A percentile compares a stretch with the other conserved stretches of the same genome.
Conservation (phyloP, 768 basidiomycete species). For the Crepidotus variabilis region DNA sequence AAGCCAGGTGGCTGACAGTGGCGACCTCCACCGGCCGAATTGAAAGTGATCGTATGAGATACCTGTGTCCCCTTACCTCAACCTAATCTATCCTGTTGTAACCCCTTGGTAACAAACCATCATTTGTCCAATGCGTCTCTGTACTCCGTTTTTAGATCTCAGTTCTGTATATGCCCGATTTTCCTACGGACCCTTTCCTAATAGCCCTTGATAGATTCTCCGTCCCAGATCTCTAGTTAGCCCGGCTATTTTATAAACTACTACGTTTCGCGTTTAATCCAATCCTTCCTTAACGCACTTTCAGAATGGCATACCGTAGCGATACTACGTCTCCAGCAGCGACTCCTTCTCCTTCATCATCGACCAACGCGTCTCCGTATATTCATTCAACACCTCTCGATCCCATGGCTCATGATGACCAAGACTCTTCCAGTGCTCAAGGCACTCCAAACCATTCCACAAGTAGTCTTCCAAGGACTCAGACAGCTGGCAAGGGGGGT, state of each 20-base stretch:
- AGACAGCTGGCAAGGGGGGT: constrained; percentile 64
- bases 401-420: constrained; percentile 32
- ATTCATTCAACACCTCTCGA: constrained; percentile 31
- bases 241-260: constrained; percentile 22
- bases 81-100: constrained; percentile 23
- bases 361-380: constrained; percentile 43
- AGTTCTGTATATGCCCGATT: constrained; percentile 23
- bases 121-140: constrained; percentile 27
- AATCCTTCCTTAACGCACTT: constrained; percentile 17
- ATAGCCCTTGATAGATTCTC: constrained; percentile 26
- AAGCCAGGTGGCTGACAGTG: not conserved
- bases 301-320: constrained; percentile 48
- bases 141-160: constrained; percentile 31
- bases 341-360: constrained; percentile 45
- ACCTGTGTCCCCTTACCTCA: constrained; percentile 26
- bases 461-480: constrained; percentile 48
- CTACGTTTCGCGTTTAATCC: constrained; percentile 15
- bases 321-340: constrained; percentile 45
- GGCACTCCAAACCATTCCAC: constrained; percentile 46
- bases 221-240: constrained; percentile 27
- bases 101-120: constrained; percentile 47
- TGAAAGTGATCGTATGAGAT: constrained; percentile 17
- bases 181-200: constrained; percentile 30
- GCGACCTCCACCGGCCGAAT: not conserved
- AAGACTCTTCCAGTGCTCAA: constrained; percentile 33